Evolutionary conservation across 768 basidiomycete genomes (phyloP).

Genomic region (Rhodotorula sphaerocarpa): DNA sequence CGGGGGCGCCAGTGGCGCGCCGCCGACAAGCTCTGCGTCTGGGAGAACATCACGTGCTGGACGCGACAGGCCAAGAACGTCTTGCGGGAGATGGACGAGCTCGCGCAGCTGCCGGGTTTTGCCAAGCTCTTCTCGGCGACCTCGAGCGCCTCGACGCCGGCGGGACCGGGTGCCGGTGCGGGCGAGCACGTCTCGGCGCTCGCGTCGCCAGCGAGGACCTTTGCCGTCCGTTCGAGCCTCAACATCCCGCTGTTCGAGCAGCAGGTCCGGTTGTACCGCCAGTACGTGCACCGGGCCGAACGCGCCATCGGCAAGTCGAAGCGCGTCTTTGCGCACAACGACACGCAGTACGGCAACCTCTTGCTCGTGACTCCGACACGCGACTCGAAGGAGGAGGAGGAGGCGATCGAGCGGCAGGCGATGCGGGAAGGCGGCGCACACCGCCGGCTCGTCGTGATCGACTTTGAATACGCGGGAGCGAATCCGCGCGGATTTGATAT

Average conservation of each 20-base stretch:
- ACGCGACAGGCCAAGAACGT: slow-evolving; percentile 62
- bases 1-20: slow-evolving; percentile 45
- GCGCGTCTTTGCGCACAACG: slow-evolving; percentile 71
- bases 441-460: slow-evolving; percentile 44
- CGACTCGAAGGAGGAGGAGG: slow-evolving; percentile 10
- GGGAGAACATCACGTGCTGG: slow-evolving; percentile 66
- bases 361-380: slow-evolving; percentile 52
- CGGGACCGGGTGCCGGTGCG: not conserved
- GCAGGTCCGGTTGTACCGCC: slow-evolving; percentile 40
- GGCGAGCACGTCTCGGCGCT: slow-evolving; percentile 24
- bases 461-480: slow-evolving; percentile 92
- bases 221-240: slow-evolving; percentile 26
- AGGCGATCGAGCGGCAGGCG: slow-evolving; percentile 28
- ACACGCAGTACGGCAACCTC: slow-evolving; percentile 90
- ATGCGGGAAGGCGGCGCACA: slow-evolving; percentile 31
- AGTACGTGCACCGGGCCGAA: slow-evolving; percentile 55
- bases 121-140: slow-evolving; percentile 10
- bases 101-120: slow-evolving; percentile 27
- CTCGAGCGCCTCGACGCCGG: not conserved
- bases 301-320: slow-evolving; percentile 50
- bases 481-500: slow-evolving; percentile 93
- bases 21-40: slow-evolving; percentile 48
- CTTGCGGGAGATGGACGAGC: slow-evolving; percentile 50
- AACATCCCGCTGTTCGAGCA: slow-evolving; percentile 37
- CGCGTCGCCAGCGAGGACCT: slow-evolving; percentile 16